Evolutionary conservation across 2,329 filamentous ascomycete genomes (phyloP), one percentile per base, ranked within the genome.

Genomic region (Botrytis paeoniae): DNA sequence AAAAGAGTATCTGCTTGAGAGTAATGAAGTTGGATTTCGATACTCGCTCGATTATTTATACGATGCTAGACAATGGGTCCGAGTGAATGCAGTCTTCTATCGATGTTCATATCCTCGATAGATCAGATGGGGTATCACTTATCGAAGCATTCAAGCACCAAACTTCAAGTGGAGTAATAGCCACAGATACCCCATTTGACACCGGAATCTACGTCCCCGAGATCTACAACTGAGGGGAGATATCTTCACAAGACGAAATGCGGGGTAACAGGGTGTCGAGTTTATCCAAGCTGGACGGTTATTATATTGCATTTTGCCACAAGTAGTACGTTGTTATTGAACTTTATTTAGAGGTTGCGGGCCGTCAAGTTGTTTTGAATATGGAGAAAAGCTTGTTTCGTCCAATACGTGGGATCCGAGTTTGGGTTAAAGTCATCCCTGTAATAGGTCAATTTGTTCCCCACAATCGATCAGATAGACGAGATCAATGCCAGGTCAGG

Each of bases 221-320:
- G 39, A 45, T 45, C 62, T 51, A 59, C 39, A 68, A 66, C 35
- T 54, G 62, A 37, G 62, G 45, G 25, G 45, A 32, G 22, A 18
- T 41, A 57, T 48, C 43, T 59, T 57, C 39, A 16, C 16, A 45
- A 54, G n/a, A 57, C 64, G n/a, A 57, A 64, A 51, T 71, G 69
- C 69, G 69, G 69, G 69, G 69, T 71, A 65, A 64, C 54, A 45
- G 59, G 69, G 59, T 4, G 22, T 63, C 16, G 43, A 72, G 20
- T 65, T 71, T n/a, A 65, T 41, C 69, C 69, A 25, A 48, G 25
- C 41, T 32, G 12, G 41, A 37, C 66, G 35, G 51, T 54, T 43
- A 22, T n/a, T 57, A 22, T 51, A 43, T 59, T 51, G 22, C 12
- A 37, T 37, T 62, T 51, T 51, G 25, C 41, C 69, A 61, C 37